These are phyloP conservation scores for Ophiocordyceps camponoti-rufipedis DNA, from an alignment of 2,329 filamentous ascomycete species.

Conservation along the genomic window DNA sequence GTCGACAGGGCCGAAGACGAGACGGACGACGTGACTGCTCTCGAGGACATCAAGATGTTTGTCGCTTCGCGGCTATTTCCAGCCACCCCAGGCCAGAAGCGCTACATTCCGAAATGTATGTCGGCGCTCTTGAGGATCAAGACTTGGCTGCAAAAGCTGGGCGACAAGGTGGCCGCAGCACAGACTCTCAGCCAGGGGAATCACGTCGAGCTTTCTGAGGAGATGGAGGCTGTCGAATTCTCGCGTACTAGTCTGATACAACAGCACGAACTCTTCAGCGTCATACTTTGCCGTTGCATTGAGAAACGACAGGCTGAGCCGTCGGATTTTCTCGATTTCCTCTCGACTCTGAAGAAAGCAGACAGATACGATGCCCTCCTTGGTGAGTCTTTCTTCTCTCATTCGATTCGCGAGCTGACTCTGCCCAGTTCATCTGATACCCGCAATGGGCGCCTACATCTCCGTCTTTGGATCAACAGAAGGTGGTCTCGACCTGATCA, in stretches of 20 bases:
- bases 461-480: slow-evolving; percentile 64
- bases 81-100: slow-evolving; percentile 24
- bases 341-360: slow-evolving; percentile 47
- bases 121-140: slow-evolving; percentile 60
- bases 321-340: slow-evolving; percentile 55
- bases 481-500: slow-evolving; percentile 44
- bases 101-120: slow-evolving; percentile 59
- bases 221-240: slow-evolving; percentile 62
- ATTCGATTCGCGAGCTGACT: neutral
- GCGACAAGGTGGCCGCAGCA: slow-evolving; percentile 58
- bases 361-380: slow-evolving; percentile 58
- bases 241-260: slow-evolving; percentile 64
- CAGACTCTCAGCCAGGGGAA: slow-evolving; percentile 53
- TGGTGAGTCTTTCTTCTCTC: slow-evolving; percentile 15
- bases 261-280: slow-evolving; percentile 75
- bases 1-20: slow-evolving; percentile 39
- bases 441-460: slow-evolving; percentile 59
- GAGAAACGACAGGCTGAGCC: slow-evolving; percentile 53
- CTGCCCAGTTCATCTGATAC: slow-evolving; percentile 55
- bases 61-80: slow-evolving; percentile 16
- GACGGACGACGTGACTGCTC: slow-evolving; percentile 18
- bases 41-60: slow-evolving; percentile 16
- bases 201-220: slow-evolving; percentile 33
- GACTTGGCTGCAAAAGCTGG: slow-evolving; percentile 54
- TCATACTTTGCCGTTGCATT: slow-evolving; percentile 64